phyloP scores from a whole-genome alignment of 225 moss, liverwort and hornwort species.

The Pleurozium schreberi region DNA sequence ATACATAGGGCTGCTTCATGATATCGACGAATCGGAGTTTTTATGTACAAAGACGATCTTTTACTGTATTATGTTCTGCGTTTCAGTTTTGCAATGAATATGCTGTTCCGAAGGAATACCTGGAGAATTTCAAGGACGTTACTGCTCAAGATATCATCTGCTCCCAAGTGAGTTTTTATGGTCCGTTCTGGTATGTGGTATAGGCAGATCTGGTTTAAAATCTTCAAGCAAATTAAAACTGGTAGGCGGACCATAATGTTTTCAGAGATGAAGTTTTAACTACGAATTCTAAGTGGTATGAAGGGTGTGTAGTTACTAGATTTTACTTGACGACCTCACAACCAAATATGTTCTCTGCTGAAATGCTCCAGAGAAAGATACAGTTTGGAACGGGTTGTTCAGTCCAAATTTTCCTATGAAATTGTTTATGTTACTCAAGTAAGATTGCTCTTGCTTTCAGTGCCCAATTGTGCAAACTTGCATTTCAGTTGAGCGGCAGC shows the following conservation, averaged over 20 bases:
- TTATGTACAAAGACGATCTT: not conserved
- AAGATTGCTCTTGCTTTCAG: not conserved
- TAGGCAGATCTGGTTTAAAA: not conserved
- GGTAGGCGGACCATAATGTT: not conserved
- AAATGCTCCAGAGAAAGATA: not conserved
- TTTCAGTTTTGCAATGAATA: constrained; percentile 90
- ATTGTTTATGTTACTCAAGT: not conserved
- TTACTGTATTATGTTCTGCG: not conserved
- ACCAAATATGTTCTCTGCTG: not conserved
- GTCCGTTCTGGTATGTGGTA: not conserved
- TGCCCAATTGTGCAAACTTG: not conserved
- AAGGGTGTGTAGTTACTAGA: not conserved
- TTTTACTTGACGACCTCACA: not conserved
- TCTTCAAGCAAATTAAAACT: not conserved
- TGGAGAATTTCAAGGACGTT: constrained; percentile 78
- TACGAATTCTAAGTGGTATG: not conserved
- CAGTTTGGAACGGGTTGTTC: not conserved
- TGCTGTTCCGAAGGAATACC: constrained; percentile 65
- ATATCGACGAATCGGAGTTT: not conserved
- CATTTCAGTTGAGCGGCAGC: not conserved
- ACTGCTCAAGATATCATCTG: constrained; percentile 81
- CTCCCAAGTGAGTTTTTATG: constrained; percentile 51
- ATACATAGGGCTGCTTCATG: no score
- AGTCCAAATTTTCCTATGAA: not conserved
- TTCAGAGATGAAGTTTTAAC: not conserved